Percentiles rank a stretch among this genome's conserved stretches.
These are phyloP conservation scores for Claviceps purpurea DNA, from an alignment of 2,329 filamentous ascomycete genomes.

Conservation along the genomic window DNA sequence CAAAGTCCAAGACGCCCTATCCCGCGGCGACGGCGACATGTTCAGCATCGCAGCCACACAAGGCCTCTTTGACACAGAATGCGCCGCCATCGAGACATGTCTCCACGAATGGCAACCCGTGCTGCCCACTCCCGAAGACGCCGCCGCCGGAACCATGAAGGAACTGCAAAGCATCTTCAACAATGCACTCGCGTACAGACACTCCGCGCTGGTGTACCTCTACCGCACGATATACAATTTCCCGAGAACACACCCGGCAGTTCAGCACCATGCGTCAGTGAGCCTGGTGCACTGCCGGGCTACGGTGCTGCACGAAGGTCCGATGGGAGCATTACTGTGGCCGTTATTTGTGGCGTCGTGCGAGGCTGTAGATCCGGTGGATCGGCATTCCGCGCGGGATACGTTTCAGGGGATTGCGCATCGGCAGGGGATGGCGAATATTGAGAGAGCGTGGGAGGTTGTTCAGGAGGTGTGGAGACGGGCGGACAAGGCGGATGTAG, in stretches of 20 bases:
- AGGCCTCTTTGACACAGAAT: constrained; percentile 36
- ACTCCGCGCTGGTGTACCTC: constrained; percentile 44
- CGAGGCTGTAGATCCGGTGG: constrained; percentile 36
- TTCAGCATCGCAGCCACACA: constrained; percentile 34
- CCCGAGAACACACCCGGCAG: constrained; percentile 30
- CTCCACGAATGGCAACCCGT: constrained; percentile 42
- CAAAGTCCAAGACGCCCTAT: constrained; percentile 33
- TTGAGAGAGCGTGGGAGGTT: constrained; percentile 46
- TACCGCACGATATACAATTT: constrained; percentile 40
- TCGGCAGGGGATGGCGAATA: constrained; percentile 53
- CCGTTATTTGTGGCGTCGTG: constrained; percentile 51
- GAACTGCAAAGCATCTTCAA: constrained; percentile 41
- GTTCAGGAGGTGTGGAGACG: constrained; percentile 48
- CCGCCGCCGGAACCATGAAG: constrained; percentile 19
- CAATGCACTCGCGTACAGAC: constrained; percentile 46
- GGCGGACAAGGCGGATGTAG: constrained; percentile 24
- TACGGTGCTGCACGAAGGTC: constrained; percentile 41
- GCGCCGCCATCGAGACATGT: constrained; percentile 40
- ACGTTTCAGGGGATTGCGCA: constrained; percentile 40
- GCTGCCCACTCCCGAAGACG: constrained; percentile 21
- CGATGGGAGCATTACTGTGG: constrained; percentile 52
- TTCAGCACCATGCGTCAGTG: constrained; percentile 39
- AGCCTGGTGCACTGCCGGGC: constrained; percentile 40
- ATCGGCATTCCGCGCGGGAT: constrained; percentile 36
- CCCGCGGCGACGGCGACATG: constrained; percentile 19